Conservation (phyloP, 2,329 filamentous ascomycete species). For the Karstenula rhodostoma region DNA sequence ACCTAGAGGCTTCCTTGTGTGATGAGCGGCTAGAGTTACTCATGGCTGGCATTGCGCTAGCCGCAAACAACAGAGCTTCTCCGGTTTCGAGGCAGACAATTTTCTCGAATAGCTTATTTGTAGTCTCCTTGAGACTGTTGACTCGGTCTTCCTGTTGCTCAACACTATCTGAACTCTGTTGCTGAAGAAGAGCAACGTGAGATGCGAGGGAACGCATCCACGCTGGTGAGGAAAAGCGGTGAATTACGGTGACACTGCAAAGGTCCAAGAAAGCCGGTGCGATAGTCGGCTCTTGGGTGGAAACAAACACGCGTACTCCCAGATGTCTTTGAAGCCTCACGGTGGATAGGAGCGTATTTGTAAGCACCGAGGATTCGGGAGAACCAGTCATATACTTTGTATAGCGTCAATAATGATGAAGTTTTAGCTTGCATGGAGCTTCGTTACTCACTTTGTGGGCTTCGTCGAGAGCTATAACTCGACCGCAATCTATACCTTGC, state of each 20-base stretch:
- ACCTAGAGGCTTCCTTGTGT: background rate
- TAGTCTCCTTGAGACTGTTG: no score
- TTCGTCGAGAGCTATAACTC: background rate
- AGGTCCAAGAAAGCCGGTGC: slow-evolving; percentile 5
- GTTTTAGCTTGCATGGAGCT: background rate
- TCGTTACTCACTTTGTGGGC: background rate
- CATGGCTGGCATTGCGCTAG: background rate
- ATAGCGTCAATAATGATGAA: no score
- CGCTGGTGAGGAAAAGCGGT: slow-evolving; percentile 1
- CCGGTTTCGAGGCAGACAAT: background rate
- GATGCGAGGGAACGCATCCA: background rate
- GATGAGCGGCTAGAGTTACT: background rate
- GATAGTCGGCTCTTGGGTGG: slow-evolving; percentile 2
- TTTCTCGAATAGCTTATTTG: no score
- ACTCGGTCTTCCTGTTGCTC: background rate
- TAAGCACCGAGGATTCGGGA: no score
- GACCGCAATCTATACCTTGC: slow-evolving; percentile 1
- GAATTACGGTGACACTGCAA: slow-evolving; percentile 3
- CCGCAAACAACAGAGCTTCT: slow-evolving; percentile 3
- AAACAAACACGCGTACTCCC: slow-evolving; percentile 4
- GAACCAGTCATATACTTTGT: no score
- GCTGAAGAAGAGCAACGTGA: slow-evolving; percentile 3
- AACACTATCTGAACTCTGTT: background rate
- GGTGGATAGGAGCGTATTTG: no score
- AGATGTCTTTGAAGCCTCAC: background rate